phyloP scores from a whole-genome alignment of 768 basidiomycete species.

The Sporobolomyces phaffii region DNA sequence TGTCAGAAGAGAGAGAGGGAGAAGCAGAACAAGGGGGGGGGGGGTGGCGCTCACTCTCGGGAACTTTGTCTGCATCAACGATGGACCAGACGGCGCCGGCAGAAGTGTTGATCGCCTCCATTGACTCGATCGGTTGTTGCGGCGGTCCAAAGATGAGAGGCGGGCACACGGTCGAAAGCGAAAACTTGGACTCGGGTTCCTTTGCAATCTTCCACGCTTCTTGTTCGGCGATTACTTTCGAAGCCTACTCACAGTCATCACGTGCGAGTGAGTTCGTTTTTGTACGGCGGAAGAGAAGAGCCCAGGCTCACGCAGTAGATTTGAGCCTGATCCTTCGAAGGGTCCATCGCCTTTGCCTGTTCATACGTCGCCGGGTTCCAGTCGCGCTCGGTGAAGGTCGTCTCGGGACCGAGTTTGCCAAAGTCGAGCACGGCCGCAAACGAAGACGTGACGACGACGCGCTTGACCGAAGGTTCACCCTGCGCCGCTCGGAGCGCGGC shows the following conservation, averaged over 20 bases:
- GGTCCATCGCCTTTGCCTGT: slow-evolving; percentile 46
- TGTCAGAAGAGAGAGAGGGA: no score
- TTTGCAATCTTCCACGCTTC: slow-evolving; percentile 55
- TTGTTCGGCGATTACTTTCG: slow-evolving; percentile 63
- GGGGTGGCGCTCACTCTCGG: no score
- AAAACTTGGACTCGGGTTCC: slow-evolving; percentile 48
- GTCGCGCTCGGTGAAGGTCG: slow-evolving; percentile 45
- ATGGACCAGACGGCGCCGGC: slow-evolving; percentile 24
- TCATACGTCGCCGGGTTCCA: slow-evolving; percentile 58
- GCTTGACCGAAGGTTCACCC: slow-evolving; percentile 52
- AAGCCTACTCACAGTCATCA: slow-evolving; percentile 50
- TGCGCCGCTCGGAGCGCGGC: slow-evolving; percentile 18
- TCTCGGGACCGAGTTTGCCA: slow-evolving; percentile 28
- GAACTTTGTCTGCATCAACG: slow-evolving; percentile 20
- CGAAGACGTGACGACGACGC: slow-evolving; percentile 66
- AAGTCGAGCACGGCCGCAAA: slow-evolving; percentile 45
- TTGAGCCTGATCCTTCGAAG: background rate
- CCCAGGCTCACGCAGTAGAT: slow-evolving; percentile 17
- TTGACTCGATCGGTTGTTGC: slow-evolving; percentile 13
- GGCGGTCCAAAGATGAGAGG: slow-evolving; percentile 23
- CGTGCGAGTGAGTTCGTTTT: background rate
- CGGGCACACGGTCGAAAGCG: slow-evolving; percentile 7
- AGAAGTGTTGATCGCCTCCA: slow-evolving; percentile 23
- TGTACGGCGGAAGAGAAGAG: background rate
- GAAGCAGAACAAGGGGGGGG: no score